Evolutionary conservation across 2,329 filamentous ascomycete species (phyloP).

Genomic region (Fusarium pilosicola): DNA sequence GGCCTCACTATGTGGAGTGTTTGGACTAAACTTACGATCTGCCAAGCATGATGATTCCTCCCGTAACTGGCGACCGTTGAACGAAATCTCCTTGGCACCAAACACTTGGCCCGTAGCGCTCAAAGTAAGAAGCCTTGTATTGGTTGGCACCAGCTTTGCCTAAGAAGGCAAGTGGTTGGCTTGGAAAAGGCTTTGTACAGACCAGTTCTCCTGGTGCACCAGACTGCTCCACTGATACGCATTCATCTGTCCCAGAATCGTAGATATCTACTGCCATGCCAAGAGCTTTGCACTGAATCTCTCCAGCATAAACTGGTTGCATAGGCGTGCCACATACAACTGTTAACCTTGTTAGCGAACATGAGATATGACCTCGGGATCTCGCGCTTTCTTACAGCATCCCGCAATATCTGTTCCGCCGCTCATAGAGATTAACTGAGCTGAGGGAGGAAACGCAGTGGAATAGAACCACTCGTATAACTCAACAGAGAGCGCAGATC

Average conservation of each 20-base stretch:
- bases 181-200: background rate
- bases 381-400: too few relatives aligned
- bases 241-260: background rate
- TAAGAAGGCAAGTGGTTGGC: background rate
- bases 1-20: too few relatives aligned
- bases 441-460: background rate
- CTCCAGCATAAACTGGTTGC: constrained; percentile 5
- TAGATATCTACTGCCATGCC: constrained; percentile 24
- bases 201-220: background rate
- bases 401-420: background rate
- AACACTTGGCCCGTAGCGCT: background rate
- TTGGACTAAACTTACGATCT: background rate
- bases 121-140: background rate
- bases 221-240: background rate
- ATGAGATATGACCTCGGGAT: too few relatives aligned
- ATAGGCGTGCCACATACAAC: constrained; percentile 2
- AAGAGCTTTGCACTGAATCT: constrained; percentile 23
- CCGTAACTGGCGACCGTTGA: background rate
- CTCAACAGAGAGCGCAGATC: background rate
- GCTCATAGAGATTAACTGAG: background rate
- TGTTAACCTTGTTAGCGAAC: background rate
- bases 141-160: background rate
- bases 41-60: background rate
- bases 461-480: background rate
- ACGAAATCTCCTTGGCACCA: background rate